Percentiles rank a stretch among this genome's conserved stretches.
phyloP scores from a whole-genome alignment of 2,329 filamentous ascomycete genomes.

The Ilyonectria mors-panacis region DNA sequence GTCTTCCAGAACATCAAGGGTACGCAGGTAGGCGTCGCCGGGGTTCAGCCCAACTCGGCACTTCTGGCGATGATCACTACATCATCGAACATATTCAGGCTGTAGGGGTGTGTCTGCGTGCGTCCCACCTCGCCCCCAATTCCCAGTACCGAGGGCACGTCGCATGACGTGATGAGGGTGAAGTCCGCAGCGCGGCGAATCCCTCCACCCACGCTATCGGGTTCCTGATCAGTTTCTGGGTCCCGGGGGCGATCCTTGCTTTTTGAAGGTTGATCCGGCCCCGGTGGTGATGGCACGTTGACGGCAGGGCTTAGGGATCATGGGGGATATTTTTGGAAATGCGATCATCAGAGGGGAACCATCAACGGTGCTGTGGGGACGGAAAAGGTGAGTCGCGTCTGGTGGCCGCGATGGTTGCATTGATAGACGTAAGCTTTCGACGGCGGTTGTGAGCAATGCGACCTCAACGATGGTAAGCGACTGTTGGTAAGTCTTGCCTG shows the following conservation, averaged over 20 bases:
- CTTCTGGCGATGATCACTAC: conserved; percentile 25
- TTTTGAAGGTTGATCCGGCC: conserved; percentile 1
- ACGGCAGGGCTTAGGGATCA: conserved; percentile 14
- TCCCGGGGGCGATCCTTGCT: conserved; percentile 18
- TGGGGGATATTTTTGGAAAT: conserved; percentile 27
- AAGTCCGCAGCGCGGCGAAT: conserved; percentile 2
- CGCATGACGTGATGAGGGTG: conserved; percentile 27
- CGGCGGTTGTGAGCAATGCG: conserved; percentile 17
- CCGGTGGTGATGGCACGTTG: conserved; percentile 17
- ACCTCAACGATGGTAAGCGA: conserved; percentile 22
- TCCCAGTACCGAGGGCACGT: conserved; percentile 11
- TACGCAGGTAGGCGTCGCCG: conserved; percentile 14
- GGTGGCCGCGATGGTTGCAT: conserved; percentile 15
- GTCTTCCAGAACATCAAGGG: conserved; percentile 27
- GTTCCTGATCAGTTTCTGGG: conserved; percentile 14
- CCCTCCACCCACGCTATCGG: conserved; percentile 13
- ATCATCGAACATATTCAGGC: conserved; percentile 28
- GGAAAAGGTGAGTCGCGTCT: conserved; percentile 16
- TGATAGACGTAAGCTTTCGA: conserved; percentile 17
- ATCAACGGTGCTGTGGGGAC: conserved; percentile 16
- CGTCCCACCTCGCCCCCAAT: conserved; percentile 2
- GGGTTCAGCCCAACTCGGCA: conserved; percentile 22
- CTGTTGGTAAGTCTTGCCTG: conserved; percentile 13
- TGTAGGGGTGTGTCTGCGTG: conserved; percentile 10
- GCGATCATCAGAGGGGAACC: conserved; percentile 2